Evolutionary conservation across 2,329 filamentous ascomycete species (phyloP), one percentile per base, ranked within the genome.

Genomic region (Aspergillus texensis): DNA sequence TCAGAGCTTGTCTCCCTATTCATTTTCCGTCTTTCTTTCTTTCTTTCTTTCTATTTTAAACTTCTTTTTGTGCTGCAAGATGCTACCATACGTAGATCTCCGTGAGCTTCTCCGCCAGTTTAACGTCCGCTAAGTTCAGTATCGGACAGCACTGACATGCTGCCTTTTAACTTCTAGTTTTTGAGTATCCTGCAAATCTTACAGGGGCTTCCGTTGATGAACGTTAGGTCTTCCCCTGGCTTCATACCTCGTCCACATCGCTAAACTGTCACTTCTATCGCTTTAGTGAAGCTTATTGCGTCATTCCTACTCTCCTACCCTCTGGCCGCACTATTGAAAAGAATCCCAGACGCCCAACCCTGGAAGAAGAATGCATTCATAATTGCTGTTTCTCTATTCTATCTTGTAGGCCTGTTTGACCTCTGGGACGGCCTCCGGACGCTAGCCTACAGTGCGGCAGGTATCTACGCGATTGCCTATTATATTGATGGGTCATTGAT

Each of bases 221-320:
- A 73, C 77, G 88, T 89, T 80, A 57, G 74, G 24, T n/a, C 53
- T 41, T 32, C 24, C 39, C 34, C 36, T 32, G 28, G 43, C 26
- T 46, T 28, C 32, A 10, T 50, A 34, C 39, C 52, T 9, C 11
- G 41, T 46, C 36, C 60, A 32, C 36, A 45, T 34, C 50, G 54
- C 58, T 60, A 57, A 63, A 55, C 39, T 21, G 50, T 53, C 26
- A 6, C 24, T 24, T 57, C 41, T 55, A 10, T 34, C 34, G 41
- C 57, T 62, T 26, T 71, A 97, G 94, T 99, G 70, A 99, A 99
- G 78, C 90, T 98, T 71, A 90, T 97, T 72, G 89, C 89, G 75
- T 93, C 92, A 8, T 96, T 98, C 78, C 84, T 99, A 55, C 79
- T 97, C 45, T 98, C 95, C 12, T 99, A 96, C 75, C 95, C 95